Conservation (phyloP, 164 flowering plant species). For the Hamamelis virginiana region DNA sequence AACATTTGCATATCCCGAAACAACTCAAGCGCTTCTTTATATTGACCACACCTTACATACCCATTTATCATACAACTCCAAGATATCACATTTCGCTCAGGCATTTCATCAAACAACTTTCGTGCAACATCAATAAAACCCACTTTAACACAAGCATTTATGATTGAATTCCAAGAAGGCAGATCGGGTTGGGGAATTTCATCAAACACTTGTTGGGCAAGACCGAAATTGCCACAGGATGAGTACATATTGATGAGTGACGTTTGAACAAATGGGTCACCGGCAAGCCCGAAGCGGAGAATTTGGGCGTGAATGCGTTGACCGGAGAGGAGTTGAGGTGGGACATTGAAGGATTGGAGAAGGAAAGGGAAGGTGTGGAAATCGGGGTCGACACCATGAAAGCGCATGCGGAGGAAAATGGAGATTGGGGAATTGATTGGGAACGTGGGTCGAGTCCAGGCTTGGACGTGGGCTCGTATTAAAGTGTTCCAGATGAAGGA, state of each 20-base stretch:
- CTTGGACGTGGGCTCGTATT: slow-evolving; percentile 24
- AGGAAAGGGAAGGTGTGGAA: slow-evolving; percentile 39
- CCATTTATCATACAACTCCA: slow-evolving; percentile 48
- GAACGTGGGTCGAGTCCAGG: not conserved
- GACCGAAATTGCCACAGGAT: slow-evolving; percentile 18
- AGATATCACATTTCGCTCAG: slow-evolving; percentile 34
- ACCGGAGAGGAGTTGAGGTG: slow-evolving; percentile 22
- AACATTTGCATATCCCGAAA: slow-evolving; percentile 33
- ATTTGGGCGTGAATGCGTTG: slow-evolving; percentile 21
- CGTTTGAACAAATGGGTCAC: slow-evolving; percentile 26
- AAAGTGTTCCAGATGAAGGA: slow-evolving; percentile 38
- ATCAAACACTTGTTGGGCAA: slow-evolving; percentile 31
- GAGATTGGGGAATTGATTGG: slow-evolving; percentile 14
- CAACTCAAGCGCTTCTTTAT: slow-evolving; percentile 27
- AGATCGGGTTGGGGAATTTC: slow-evolving; percentile 29
- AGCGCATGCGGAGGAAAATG: slow-evolving; percentile 32
- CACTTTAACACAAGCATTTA: slow-evolving; percentile 18
- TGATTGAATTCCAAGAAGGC: slow-evolving; percentile 40
- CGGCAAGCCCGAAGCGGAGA: slow-evolving; percentile 16
- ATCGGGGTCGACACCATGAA: slow-evolving; percentile 31
- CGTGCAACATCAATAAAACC: slow-evolving; percentile 27
- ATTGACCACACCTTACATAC: slow-evolving; percentile 25
- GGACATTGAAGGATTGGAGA: slow-evolving; percentile 28
- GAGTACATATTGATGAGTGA: slow-evolving; percentile 35
- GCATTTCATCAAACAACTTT: slow-evolving; percentile 31